Evolutionary conservation across 352 stramenopile species (phyloP).

Genomic region (Globisporangium yorkense): DNA sequence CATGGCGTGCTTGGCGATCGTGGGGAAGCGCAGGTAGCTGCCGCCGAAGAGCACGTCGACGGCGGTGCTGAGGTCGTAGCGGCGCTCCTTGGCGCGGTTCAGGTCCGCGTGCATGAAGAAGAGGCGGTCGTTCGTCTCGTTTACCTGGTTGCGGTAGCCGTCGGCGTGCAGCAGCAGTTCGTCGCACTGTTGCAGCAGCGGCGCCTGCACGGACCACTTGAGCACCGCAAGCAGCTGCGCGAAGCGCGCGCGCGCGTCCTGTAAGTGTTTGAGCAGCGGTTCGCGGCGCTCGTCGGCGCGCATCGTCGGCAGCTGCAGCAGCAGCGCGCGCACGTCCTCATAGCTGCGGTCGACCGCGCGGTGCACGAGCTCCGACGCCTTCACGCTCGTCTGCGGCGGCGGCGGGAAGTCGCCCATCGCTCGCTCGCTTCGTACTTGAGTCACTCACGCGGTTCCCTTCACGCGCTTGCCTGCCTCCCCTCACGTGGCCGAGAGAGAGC

Average conservation of each 20-base stretch:
- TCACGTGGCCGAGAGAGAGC: no score
- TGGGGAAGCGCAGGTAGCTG: constrained; percentile 69
- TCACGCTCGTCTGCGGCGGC: constrained; percentile 48
- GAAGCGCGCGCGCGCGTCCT: constrained; percentile 61
- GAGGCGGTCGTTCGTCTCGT: constrained; percentile 79
- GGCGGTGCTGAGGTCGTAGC: constrained; percentile 76
- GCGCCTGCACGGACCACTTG: constrained; percentile 84
- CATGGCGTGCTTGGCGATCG: constrained; percentile 69
- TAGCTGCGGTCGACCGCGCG: constrained; percentile 81
- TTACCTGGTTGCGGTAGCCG: constrained; percentile 63
- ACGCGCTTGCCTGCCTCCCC: no score
- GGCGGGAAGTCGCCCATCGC: constrained; percentile 71
- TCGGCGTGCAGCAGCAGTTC: constrained; percentile 51
- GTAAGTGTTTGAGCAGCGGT: constrained; percentile 55
- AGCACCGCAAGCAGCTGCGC: constrained; percentile 71
- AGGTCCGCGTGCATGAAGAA: constrained; percentile 85
- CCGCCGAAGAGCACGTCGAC: constrained; percentile 77
- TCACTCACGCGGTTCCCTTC: not conserved
- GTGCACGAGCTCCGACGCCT: constrained; percentile 71
- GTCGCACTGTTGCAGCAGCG: constrained; percentile 70
- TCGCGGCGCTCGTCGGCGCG: constrained; percentile 71
- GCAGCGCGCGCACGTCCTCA: constrained; percentile 68
- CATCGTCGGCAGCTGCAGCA: constrained; percentile 63
- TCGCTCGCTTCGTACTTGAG: not conserved
- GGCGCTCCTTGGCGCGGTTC: constrained; percentile 71